Evolutionary conservation across 441 rosid genomes (phyloP), one percentile per base, ranked within the genome.

Genomic region (Pelargonium citronellum): DNA sequence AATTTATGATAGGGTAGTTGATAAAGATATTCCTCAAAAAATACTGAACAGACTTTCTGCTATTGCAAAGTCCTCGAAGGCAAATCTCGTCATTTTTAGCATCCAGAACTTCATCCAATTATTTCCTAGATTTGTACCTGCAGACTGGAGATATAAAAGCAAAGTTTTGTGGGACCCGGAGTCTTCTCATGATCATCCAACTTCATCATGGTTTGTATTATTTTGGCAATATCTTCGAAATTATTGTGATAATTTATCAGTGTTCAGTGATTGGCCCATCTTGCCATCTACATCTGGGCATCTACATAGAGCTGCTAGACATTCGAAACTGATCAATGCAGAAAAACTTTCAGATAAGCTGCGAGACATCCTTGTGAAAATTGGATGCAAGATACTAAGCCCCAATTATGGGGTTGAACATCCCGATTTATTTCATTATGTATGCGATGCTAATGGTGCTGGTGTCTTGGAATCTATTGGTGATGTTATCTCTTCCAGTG

Each of bases 181-280:
- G 16, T 76, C 89, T 68, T 85, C 79, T 78, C 75, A 64, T 73
- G 70, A 80, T 79, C 92, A 89, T 80, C 99, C 97, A 41, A 84
- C 87, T 67, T 81, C 87, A 61, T 77, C 92, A 80, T 95, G 99
- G 99, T 83, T 95, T 90, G 67, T 77, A 79, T 82, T 90, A 69
- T 91, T 95, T 72, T 95, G 99, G 97, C 87, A 78, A 76, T 95
- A 95, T 80, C 86, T 95, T 73, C 85, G 7, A 77, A 78, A 74
- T 74, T 84, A 79, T 47, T 85, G 96, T 74, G 88, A 84, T 78
- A 87, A 81, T 63, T 80, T 95, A 61, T 86, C 90, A 15, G 34
- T 87, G 71, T 92, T 95, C 76, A 77, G 85, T 79, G 99, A 91
- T 74, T 95, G 99, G 99, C 99, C 99, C 57, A 87, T 95, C 77